A percentile compares a stretch with the other conserved stretches of the same genome.
phyloP scores from a whole-genome alignment of 345 rosid genomes.

The Melaleuca quinquenervia region DNA sequence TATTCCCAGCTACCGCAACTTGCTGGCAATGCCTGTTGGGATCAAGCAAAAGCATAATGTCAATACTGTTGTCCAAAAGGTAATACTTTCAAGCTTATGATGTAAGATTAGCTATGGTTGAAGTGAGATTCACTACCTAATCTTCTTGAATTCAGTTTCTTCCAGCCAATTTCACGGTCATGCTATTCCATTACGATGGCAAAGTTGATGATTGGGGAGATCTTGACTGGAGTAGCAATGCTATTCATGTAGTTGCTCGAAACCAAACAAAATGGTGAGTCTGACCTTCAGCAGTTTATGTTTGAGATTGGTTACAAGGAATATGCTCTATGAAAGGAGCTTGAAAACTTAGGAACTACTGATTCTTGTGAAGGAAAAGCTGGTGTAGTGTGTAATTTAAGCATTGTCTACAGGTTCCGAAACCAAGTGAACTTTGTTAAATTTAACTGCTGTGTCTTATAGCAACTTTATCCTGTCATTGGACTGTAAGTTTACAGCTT shows the following conservation, averaged over 20 bases:
- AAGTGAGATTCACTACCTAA: conserved; percentile 14
- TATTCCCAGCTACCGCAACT: conserved; percentile 28
- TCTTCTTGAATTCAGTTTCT: conserved; percentile 70
- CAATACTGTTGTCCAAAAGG: conserved; percentile 67
- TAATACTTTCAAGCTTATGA: conserved; percentile 6
- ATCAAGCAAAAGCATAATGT: conserved; percentile 74
- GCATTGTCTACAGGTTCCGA: not conserved
- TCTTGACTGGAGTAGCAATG: conserved; percentile 71
- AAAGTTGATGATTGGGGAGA: conserved; percentile 75
- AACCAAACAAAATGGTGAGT: conserved; percentile 94
- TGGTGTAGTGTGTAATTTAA: not conserved
- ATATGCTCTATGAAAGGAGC: not conserved
- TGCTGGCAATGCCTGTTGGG: conserved; percentile 92
- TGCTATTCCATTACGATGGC: conserved; percentile 92
- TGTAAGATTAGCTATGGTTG: not conserved
- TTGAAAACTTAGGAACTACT: not conserved
- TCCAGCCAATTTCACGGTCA: conserved; percentile 77
- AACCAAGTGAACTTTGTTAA: not conserved
- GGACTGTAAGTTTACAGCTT: not conserved
- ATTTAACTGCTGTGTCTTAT: not conserved
- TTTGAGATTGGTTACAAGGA: not conserved
- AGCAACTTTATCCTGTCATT: not conserved
- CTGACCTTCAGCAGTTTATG: not conserved
- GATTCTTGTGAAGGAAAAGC: not conserved
- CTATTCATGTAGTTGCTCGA: conserved; percentile 77